These are phyloP conservation scores for Marsdenia floribunda DNA, from an alignment of 257 asterid genomes.

Conservation along the genomic window DNA sequence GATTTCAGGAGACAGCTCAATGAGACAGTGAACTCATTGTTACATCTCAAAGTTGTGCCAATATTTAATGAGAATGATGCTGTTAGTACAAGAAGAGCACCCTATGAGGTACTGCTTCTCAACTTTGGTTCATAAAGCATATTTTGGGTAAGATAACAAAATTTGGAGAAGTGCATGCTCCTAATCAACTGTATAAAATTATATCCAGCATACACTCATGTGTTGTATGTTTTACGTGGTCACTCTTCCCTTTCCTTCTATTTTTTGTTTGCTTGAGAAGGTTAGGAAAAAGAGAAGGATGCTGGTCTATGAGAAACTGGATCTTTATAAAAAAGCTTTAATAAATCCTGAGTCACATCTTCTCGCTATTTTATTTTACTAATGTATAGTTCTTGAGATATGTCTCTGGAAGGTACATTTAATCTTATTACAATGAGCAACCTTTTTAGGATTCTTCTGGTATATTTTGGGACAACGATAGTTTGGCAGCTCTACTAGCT, in stretches of 20 bases:
- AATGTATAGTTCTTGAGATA: neutral
- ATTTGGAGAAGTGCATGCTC: neutral
- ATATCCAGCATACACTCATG: neutral
- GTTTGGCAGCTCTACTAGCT: conserved; percentile 73
- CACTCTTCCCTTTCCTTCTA: too few species aligned
- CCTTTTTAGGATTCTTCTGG: conserved; percentile 64
- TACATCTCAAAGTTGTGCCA: conserved; percentile 61
- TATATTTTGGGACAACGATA: conserved; percentile 84
- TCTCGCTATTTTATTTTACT: neutral
- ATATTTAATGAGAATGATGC: conserved; percentile 83
- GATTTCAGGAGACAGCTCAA: conserved; percentile 62
- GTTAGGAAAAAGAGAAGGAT: neutral
- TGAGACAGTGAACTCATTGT: conserved; percentile 56
- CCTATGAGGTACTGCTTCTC: conserved; percentile 61
- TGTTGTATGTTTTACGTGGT: neutral
- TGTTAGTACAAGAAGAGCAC: conserved; percentile 72
- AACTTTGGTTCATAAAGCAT: conserved; percentile 7
- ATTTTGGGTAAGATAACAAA: neutral
- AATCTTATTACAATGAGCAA: neutral
- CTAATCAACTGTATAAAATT: neutral
- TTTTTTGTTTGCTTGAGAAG: neutral
- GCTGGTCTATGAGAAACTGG: neutral
- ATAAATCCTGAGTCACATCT: neutral
- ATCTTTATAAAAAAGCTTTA: neutral
- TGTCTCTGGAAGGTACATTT: neutral